A percentile compares a stretch with the other conserved stretches of the same genome.
phyloP scores from a whole-genome alignment of 2,329 filamentous ascomycete genomes.

The Zopfia rhizophila region DNA sequence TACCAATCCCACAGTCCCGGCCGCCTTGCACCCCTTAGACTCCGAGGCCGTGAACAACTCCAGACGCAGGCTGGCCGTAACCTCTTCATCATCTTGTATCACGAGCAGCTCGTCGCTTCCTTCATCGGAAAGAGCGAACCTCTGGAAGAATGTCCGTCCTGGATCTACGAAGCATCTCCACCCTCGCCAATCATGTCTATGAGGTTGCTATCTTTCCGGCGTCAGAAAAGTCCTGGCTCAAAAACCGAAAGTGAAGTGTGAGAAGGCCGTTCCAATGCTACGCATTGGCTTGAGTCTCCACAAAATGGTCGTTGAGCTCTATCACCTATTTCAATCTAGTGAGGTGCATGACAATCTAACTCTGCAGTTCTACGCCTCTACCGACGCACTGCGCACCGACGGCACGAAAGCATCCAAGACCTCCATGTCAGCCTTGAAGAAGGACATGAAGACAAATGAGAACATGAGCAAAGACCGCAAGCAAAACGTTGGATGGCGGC shows the following conservation, averaged over 20 bases:
- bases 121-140: constrained; percentile 5
- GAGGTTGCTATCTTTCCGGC: constrained; percentile 5
- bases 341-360: too few species aligned
- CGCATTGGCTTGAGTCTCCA: too few species aligned
- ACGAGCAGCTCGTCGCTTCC: constrained; percentile 11
- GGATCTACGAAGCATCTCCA: constrained; percentile 6
- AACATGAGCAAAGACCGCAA: too few species aligned
- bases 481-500: too few species aligned
- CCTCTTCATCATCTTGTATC: constrained; percentile 12
- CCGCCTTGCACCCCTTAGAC: constrained; percentile 6
- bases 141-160: constrained; percentile 4
- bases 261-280: too few species aligned
- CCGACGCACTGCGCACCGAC: too few species aligned
- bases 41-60: constrained; percentile 15
- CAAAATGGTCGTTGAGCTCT: too few species aligned
- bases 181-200: constrained; percentile 3
- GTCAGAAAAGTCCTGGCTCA: neutral
- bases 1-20: constrained; percentile 7
- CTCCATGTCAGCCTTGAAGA: too few species aligned
- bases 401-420: too few species aligned
- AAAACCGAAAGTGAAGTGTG: neutral
- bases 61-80: constrained; percentile 7
- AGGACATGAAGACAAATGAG: too few species aligned
- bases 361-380: too few species aligned
- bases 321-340: too few species aligned